Base-by-base conservation (phyloP, 768 basidiomycete genomes). In the Mycena filopes region DNA sequence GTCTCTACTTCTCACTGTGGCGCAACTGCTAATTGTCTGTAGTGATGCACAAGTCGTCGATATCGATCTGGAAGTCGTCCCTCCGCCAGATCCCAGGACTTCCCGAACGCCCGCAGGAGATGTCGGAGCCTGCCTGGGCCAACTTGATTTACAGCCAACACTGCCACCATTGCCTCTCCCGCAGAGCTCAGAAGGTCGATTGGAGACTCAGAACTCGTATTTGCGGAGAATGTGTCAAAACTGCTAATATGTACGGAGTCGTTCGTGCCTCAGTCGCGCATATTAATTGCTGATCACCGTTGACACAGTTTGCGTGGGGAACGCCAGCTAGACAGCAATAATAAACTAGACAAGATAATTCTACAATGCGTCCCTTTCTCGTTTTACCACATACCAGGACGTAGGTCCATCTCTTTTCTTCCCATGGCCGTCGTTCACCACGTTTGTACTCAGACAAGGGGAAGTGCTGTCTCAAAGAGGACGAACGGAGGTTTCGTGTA, bases 41-140 rank as follows among this genome's bases (percentile, higher is more conserved):
- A 66, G 65, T 66, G 31, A 53, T 66, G 43, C 65, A 66, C 20
- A 50, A 31, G 42, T 58, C 66, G 2, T 70, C 72, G 10, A 58
- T 61, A 20, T 60, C 65, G 0, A 56, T 74, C 33, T 79, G 78
- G 78, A 72, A 71, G 29, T 54, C 57, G 18, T 74, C 67, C 31
- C 71, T 76, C n/a, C 26, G 26, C 13, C 74, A 75, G 42, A 59
- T 70, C 9, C 25, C 50, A 31, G 65, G 50, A 1, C 58, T 79
- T 23, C 75, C 78, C 41, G 67, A 69, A 31, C 73, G 73, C 28
- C 73, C 75, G 1, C 47, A 58, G 21, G 68, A 72, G 29, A 68
- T 77, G 31, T 75, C 77, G 12, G 70, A 72, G 43, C 76, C 76
- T 4, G 73, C 69, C 4, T 77, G 76, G 64, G 72, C 70, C 3